A percentile compares a stretch with the other conserved stretches of the same genome.
phyloP scores from a whole-genome alignment of 495 filamentous ascomycete genomes.

The Podospora anserina region DNA sequence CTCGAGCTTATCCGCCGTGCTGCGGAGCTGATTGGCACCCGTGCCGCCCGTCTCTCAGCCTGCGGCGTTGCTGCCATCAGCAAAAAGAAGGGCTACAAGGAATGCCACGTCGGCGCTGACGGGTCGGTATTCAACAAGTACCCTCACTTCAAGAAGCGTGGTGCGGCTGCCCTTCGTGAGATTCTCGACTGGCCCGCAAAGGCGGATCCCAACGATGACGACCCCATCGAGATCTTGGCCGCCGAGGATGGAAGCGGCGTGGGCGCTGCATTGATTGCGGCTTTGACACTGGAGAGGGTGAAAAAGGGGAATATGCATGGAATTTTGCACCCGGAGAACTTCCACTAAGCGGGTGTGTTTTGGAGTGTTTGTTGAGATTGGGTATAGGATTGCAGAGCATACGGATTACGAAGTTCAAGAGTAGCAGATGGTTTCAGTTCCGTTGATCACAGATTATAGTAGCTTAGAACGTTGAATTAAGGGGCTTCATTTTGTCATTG shows the following conservation, averaged over 20 bases:
- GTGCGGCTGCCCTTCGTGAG: conserved; percentile 83
- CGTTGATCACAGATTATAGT: background rate
- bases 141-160: conserved; percentile 91
- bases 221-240: conserved; percentile 79
- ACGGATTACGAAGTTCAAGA: background rate
- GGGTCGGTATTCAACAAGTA: conserved; percentile 98
- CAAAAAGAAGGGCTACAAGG: conserved; percentile 84
- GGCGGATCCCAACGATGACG: conserved; percentile 59
- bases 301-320: conserved; percentile 74
- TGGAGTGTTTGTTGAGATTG: background rate
- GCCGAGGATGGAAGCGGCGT: conserved; percentile 95
- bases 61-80: conserved; percentile 94
- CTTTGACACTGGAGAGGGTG: conserved; percentile 83
- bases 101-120: conserved; percentile 92
- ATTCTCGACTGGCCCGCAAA: conserved; percentile 85
- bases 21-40: conserved; percentile 90
- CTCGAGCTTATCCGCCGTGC: conserved; percentile 82
- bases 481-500: background rate
- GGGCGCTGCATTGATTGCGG: conserved; percentile 92
- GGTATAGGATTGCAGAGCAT: background rate
- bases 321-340: conserved; percentile 69
- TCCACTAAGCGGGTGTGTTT: conserved; percentile 24
- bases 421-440: background rate
- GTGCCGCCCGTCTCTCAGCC: conserved; percentile 85
- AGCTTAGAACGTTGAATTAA: background rate